Percentiles rank a stretch among this genome's conserved stretches.
phyloP scores from a whole-genome alignment of 768 basidiomycete genomes.

The Leccinum broughii region DNA sequence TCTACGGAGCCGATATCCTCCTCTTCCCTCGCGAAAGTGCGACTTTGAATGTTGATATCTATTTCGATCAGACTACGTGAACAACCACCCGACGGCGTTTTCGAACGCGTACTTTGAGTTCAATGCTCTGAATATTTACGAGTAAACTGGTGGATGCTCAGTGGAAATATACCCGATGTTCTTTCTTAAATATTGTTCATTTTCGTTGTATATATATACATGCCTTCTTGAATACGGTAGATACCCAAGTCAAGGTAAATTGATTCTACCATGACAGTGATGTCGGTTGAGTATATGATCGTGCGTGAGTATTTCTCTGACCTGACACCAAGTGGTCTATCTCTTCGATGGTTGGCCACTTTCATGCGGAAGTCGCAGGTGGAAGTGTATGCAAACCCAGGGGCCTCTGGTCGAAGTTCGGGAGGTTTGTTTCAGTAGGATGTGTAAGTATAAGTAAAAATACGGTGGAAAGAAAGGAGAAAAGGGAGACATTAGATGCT shows the following conservation, averaged over 20 bases:
- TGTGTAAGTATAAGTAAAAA: no score
- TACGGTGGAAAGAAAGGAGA: background rate
- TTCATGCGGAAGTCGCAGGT: background rate
- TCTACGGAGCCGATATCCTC: background rate
- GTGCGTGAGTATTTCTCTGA: background rate
- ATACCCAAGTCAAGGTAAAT: background rate
- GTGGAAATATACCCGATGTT: background rate
- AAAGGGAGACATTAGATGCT: no score
- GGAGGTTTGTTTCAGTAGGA: background rate
- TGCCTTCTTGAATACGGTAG: background rate
- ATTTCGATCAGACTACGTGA: slow-evolving; percentile 47
- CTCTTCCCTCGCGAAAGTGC: background rate
- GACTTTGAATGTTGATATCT: slow-evolving; percentile 27
- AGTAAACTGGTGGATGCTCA: background rate
- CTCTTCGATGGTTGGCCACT: background rate
- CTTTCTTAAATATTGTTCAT: no score
- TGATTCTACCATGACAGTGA: background rate
- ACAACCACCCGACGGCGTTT: slow-evolving; percentile 28
- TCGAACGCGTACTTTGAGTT: slow-evolving; percentile 26
- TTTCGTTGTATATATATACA: background rate
- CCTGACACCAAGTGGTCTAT: background rate
- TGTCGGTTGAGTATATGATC: background rate
- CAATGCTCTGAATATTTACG: slow-evolving; percentile 25
- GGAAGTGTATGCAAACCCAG: background rate
- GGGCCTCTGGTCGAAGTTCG: background rate